Base-by-base conservation (phyloP, 495 filamentous ascomycete species). In the Cenococcum geophilum region DNA sequence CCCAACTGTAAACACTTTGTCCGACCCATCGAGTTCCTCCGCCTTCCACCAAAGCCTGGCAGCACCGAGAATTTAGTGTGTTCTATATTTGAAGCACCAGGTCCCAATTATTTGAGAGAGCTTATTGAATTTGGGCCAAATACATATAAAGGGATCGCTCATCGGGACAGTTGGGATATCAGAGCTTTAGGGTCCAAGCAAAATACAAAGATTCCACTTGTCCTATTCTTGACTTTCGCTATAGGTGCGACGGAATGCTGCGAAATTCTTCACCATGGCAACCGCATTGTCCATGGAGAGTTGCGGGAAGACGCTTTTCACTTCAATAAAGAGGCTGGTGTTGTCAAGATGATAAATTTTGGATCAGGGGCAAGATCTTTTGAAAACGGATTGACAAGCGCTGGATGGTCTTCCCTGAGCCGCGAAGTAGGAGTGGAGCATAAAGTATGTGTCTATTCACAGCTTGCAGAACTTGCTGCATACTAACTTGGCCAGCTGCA, bases 281-380 rank as follows among this genome's bases (percentile, higher is more conserved):
- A 90, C 42, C 83, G 86, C 47, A 83, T 89, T 18, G 83, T 95
- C 0, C 91, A 96, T 68, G 91, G 91, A 53, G 91, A 96, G 71
- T 82, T 96, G 43, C 80, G 91, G 22, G 86, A 83, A 0, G 91
- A 96, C 74, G 88, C 91, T 0, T 96, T 95, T 70, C 89, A 95
- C 67, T 92, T 86, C 74, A 84, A 85, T 68, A 68, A 77, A 6
- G 82, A 89, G 49, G 80, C 78, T 8, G 82, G 84, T 22, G 70
- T 76, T 35, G 90, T 95, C 56, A 91, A 86, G 72, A 76, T 96
- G 48, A 82, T 88, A 52, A 90, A 89, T 50, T 89, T 91, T 67
- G 91, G 91, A 25, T 91, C 89, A 37, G 91, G 91, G 5, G 77
- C 89, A 12, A 77, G 89, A 56, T 88, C 89, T 4, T 95, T 95